Evolutionary conservation across 225 moss, liverwort and hornwort genomes (phyloP).

Genomic region (Polytrichum formosum): DNA sequence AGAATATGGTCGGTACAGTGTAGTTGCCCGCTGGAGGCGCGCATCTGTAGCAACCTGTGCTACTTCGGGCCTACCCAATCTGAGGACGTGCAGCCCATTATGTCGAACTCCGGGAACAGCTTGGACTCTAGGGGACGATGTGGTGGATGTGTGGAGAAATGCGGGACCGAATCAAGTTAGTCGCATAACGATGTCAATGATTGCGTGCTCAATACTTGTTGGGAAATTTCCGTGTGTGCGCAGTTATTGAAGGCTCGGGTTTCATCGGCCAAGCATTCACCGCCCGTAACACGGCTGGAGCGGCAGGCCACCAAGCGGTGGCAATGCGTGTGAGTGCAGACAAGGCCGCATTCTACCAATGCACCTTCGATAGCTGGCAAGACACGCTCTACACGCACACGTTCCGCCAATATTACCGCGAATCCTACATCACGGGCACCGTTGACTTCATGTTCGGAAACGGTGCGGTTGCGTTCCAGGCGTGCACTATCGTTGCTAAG

Average conservation of each 20-base stretch:
- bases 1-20: no score
- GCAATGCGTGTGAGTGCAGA: constrained; percentile 65
- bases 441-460: constrained; percentile 62
- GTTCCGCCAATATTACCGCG: constrained; percentile 52
- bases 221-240: neutral
- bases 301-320: constrained; percentile 46
- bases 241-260: constrained; percentile 56
- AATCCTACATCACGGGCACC: constrained; percentile 40
- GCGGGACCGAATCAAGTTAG: no score
- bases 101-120: neutral
- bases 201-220: neutral
- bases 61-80: no score
- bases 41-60: no score
- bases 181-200: neutral
- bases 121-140: neutral
- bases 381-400: constrained; percentile 64
- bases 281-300: constrained; percentile 46
- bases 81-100: neutral
- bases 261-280: constrained; percentile 56
- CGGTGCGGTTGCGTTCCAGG: constrained; percentile 44
- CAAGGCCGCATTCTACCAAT: constrained; percentile 40
- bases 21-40: no score
- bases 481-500: constrained; percentile 31
- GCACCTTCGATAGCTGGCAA: constrained; percentile 42
- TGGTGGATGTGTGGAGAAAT: no score